phyloP scores from a whole-genome alignment of 2,329 filamentous ascomycete genomes.

The Penicillium sp. region DNA sequence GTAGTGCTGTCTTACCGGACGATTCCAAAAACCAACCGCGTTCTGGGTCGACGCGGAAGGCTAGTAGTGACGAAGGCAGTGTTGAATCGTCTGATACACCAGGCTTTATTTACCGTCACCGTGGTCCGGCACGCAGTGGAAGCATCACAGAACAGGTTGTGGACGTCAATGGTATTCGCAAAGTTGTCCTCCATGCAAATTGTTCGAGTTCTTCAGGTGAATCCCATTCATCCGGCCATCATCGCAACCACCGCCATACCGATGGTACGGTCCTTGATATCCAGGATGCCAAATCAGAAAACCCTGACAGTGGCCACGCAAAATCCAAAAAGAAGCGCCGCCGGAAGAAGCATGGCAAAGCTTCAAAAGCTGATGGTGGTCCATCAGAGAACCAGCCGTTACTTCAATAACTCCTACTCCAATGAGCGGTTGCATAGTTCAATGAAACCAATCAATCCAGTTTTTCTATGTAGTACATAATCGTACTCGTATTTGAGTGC shows the following conservation, averaged over 20 bases:
- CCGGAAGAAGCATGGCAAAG: constrained; percentile 23
- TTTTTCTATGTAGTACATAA: too few species aligned
- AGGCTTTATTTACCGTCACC: constrained; percentile 34
- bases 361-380: constrained; percentile 11
- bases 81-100: constrained; percentile 24
- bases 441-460: neutral
- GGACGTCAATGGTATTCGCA: constrained; percentile 70
- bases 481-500: neutral
- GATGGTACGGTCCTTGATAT: neutral
- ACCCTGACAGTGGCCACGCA: neutral
- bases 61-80: constrained; percentile 26
- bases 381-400: constrained; percentile 23
- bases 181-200: constrained; percentile 70
- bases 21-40: neutral
- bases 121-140: constrained; percentile 63
- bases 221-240: constrained; percentile 9
- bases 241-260: constrained; percentile 5
- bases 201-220: constrained; percentile 52
- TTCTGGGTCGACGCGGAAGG: constrained; percentile 17
- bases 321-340: constrained; percentile 20
- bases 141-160: constrained; percentile 78
- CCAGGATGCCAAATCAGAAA: constrained; percentile 1
- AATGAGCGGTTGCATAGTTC: neutral
- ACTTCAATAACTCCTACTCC: constrained; percentile 5
- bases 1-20: constrained; percentile 9